Percentiles rank a stretch among this genome's conserved stretches.
Evolutionary conservation across 805 yeast genomes (phyloP).

Genomic region (Lipomyces sp.): DNA sequence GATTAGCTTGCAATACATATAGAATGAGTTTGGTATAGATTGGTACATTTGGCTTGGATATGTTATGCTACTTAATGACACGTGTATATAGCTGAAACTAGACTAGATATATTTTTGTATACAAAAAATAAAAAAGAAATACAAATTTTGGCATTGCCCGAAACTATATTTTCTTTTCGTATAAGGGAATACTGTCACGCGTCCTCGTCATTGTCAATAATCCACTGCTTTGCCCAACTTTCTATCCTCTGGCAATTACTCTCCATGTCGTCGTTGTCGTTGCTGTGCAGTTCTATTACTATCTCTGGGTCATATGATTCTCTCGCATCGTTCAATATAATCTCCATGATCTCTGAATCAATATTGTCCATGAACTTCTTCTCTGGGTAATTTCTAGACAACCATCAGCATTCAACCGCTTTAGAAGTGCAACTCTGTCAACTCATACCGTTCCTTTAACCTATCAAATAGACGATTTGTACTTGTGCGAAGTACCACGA

Average conservation of each 20-base stretch:
- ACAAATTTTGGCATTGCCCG: not conserved
- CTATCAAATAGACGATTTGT: slow-evolving; percentile 76
- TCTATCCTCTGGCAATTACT: slow-evolving; percentile 77
- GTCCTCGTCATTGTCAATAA: slow-evolving; percentile 49
- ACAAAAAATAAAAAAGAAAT: not conserved
- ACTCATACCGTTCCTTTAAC: slow-evolving; percentile 57
- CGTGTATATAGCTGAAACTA: slow-evolving; percentile 4
- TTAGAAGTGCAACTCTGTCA: not conserved
- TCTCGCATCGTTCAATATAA: slow-evolving; percentile 81
- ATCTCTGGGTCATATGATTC: slow-evolving; percentile 80
- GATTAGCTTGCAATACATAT: not conserved
- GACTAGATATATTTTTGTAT: not conserved
- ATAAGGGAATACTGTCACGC: not conserved
- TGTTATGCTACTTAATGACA: not conserved
- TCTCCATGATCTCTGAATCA: slow-evolving; percentile 97
- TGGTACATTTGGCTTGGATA: not conserved
- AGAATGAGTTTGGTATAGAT: not conserved
- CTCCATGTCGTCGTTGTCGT: slow-evolving; percentile 75
- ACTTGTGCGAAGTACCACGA: slow-evolving; percentile 82
- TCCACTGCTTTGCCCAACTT: slow-evolving; percentile 80
- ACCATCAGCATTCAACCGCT: not conserved
- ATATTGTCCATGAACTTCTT: slow-evolving; percentile 86
- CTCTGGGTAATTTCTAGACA: slow-evolving; percentile 64
- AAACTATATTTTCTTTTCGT: not conserved
- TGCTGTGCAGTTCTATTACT: slow-evolving; percentile 78